Percentiles rank a stretch among this genome's conserved stretches.
Evolutionary conservation across 176 grass and related monocot genomes (phyloP).

Genomic region (Pontederia paniculata): DNA sequence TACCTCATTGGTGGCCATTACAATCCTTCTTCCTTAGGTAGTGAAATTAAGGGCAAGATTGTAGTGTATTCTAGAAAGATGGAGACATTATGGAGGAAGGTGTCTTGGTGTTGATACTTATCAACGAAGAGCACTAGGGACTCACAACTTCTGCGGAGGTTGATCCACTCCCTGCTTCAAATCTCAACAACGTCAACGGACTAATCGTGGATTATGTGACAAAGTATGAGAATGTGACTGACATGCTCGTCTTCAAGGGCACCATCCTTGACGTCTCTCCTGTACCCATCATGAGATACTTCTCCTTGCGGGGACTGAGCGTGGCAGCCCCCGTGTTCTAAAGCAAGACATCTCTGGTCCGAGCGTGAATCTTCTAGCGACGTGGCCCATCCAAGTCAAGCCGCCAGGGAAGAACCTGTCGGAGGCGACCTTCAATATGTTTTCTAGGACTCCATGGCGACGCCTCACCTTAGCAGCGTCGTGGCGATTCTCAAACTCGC

Average conservation of each 20-base stretch:
- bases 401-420: background rate
- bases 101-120: too few species aligned
- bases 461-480: background rate
- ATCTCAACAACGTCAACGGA: too few species aligned
- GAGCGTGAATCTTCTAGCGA: background rate
- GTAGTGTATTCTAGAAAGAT: too few species aligned
- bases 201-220: too few species aligned
- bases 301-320: background rate
- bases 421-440: background rate
- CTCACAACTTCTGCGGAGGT: too few species aligned
- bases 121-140: too few species aligned
- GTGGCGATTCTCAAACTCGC: background rate
- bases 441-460: background rate
- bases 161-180: too few species aligned
- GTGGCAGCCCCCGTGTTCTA: background rate
- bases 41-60: too few species aligned
- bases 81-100: too few species aligned
- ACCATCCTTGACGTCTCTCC: background rate
- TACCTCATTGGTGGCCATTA: too few species aligned
- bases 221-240: background rate
- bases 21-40: too few species aligned
- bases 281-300: background rate
- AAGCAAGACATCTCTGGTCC: background rate
- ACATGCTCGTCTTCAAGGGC: background rate
- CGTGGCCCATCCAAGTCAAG: background rate